Base-by-base conservation (phyloP, 2,329 filamentous ascomycete genomes). In the Botrytis porri region DNA sequence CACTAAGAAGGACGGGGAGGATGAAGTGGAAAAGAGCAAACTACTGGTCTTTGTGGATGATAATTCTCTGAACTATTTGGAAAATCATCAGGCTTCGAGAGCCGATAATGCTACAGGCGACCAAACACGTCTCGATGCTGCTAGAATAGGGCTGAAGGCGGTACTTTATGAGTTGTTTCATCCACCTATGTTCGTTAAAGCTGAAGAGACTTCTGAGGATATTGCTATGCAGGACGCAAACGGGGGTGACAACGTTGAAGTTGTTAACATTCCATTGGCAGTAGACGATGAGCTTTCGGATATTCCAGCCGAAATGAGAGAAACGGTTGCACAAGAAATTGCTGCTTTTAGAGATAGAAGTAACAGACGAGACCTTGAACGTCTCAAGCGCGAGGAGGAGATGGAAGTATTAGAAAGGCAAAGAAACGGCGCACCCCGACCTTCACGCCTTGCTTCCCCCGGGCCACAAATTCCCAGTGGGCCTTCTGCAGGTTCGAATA, bases 301-400 rank as follows among this genome's bases (percentile, higher is more conserved):
- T 79, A 98, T 99, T 65, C 96, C 96, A 0, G 92, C 93, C 0
- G 96, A 98, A 81, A 97, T 97, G 94, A 91, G 96, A 37, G 96
- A 97, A 81, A 95, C 94, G 0, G 96, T 99, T 25, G 93, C 96
- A 0, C 92, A 92, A 73, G 97, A 99, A 81, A 99, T 99, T 79
- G 91, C 94, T 0, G 93, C 95, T 0, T 99, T 99, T 85, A 88
- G 96, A 76, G 96, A 99, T 77, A 88, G 95, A 32, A 98, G 95
- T 77, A 97, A 90, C 74, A 90, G 92, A 75, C 88, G 95, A 57
- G 96, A 99, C 80, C 84, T 97, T 80, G 96, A 99, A 82, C 92
- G 96, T 5, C 84, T 97, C 51, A 90, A 91, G 79, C 87, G 92
- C 62, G 96, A 99, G 82, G 96, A 99, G 81, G 95, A 98, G 81